Evolutionary conservation across 192 early-diverging fungal genomes (phyloP).

Genomic region (Spizellomyces sp.): DNA sequence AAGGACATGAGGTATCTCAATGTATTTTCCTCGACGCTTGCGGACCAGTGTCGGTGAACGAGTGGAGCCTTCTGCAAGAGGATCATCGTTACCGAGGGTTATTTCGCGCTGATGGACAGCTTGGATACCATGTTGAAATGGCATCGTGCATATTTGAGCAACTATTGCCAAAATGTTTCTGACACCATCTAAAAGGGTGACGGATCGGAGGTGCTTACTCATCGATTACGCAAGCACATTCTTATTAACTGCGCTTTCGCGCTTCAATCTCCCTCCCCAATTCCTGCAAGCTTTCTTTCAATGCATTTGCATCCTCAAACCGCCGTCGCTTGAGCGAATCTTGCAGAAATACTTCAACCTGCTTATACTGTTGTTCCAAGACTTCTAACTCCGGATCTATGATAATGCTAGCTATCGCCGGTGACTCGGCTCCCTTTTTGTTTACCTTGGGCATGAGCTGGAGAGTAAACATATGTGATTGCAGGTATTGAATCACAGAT

Average conservation of each 20-base stretch:
- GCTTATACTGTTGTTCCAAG: conserved; percentile 35
- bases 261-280: conserved; percentile 36
- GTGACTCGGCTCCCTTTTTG: not conserved
- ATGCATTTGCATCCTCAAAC: conserved; percentile 44
- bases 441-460: conserved; percentile 52
- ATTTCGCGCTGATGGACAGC: not conserved
- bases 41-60: conserved; percentile 20
- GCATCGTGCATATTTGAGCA: too few relatives aligned
- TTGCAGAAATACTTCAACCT: conserved; percentile 36
- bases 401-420: not conserved
- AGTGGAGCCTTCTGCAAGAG: conserved; percentile 3
- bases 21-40: conserved; percentile 37
- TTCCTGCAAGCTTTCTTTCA: conserved; percentile 44
- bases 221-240: too few relatives aligned
- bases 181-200: too few relatives aligned
- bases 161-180: too few relatives aligned
- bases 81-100: conserved; percentile 1
- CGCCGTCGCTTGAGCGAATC: conserved; percentile 37
- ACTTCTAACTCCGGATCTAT: conserved; percentile 34
- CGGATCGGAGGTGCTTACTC: too few relatives aligned
- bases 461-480: conserved; percentile 56
- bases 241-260: not conserved
- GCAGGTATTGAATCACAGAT: conserved; percentile 49
- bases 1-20: conserved; percentile 49
- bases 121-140: too few relatives aligned